Base-by-base conservation (phyloP, 257 asterid genomes). In the Euphrasia confusa region DNA sequence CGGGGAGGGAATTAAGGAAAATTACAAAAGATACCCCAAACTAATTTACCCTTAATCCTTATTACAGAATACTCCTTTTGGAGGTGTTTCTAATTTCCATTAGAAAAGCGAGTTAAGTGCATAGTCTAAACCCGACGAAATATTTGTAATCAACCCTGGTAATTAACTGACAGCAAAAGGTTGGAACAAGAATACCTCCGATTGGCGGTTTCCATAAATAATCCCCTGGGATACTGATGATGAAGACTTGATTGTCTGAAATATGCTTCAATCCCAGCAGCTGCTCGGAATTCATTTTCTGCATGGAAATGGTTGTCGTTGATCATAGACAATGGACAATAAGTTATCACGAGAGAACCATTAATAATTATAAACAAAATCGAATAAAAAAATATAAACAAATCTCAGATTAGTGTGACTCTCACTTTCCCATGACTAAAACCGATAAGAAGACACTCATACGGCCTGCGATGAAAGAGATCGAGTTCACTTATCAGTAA, bases 401-500 rank as follows among this genome's bases (percentile, higher is more conserved):
- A 45, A 0, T 2, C 52, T 45, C 52, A 49, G 67, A 10, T 7
- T 35, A n/a, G n/a, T n/a, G n/a, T n/a, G n/a, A n/a, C n/a, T 58
- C 88, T 75, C 58, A 85, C 95, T 78, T 78, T 74, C 61, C 77
- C 74, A 2, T 60, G 70, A 77, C 72, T 60, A 68, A 75, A 78
- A 50, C 98, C 98, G 2, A 91, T 80, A 75, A 91, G 80, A 70
- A 91, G 94, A 66, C 97, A 88, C 74, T 91, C 98, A 15, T 91
- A 91, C 30, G 98, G 97, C 74, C 93, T 83, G 77, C 88, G 98
- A 76, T 91, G 98, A 75, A 91, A 88, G 78, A 91, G 92, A 70
- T 91, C 93, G 83, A 91, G 68, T 60, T 88, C 95, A 63, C 93
- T 68, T 21, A 83, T 86, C 81, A 91, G 69, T 28, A 77, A 75